Conservation (phyloP, 2,329 filamentous ascomycete species). For the Xylaria sp. region DNA sequence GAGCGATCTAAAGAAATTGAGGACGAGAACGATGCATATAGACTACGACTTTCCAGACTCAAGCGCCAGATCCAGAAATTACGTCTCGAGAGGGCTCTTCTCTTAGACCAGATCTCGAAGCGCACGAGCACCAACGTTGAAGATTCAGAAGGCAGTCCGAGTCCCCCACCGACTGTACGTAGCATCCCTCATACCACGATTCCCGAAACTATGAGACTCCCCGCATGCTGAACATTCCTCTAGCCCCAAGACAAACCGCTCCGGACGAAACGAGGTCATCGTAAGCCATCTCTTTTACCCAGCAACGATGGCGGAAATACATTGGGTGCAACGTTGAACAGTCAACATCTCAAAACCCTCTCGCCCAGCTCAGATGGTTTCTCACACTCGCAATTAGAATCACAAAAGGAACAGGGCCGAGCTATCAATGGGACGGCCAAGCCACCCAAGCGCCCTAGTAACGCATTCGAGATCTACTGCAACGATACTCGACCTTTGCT, state of each 20-base stretch:
- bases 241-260: conserved; percentile 83
- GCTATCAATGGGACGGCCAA: conserved; percentile 55
- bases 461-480: conserved; percentile 66
- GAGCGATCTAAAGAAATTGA: conserved; percentile 92
- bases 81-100: conserved; percentile 83
- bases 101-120: conserved; percentile 77
- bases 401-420: conserved; percentile 49
- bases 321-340: conserved; percentile 57
- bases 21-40: conserved; percentile 85
- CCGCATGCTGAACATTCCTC: conserved; percentile 42
- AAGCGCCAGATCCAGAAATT: conserved; percentile 90
- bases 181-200: conserved; percentile 22
- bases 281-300: conserved; percentile 65
- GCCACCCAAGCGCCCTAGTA: conserved; percentile 56
- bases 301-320: conserved; percentile 54
- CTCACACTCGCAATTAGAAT: conserved; percentile 60
- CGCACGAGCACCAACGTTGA: conserved; percentile 79
- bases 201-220: conserved; percentile 9
- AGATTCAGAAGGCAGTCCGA: conserved; percentile 81
- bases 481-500: conserved; percentile 59
- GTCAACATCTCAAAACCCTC: conserved; percentile 57
- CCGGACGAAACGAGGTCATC: conserved; percentile 76
- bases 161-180: conserved; percentile 80
- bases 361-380: conserved; percentile 64
- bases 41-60: conserved; percentile 80